phyloP scores from a whole-genome alignment of 2,329 filamentous ascomycete genomes.

The Fusarium redolens region DNA sequence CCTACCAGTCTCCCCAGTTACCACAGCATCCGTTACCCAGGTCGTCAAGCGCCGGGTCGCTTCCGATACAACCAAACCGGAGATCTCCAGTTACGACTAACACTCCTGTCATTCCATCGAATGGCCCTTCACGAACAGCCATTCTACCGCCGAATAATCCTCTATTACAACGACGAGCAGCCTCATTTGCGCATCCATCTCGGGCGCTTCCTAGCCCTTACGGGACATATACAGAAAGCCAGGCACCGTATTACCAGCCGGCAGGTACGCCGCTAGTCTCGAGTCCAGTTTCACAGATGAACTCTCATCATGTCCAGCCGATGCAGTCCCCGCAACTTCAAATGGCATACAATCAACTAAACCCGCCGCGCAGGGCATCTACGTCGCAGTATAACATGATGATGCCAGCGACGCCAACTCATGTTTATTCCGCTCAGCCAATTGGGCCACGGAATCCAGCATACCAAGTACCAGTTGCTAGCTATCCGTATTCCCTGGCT shows the following conservation, averaged over 20 bases:
- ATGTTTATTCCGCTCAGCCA: conserved; percentile 1
- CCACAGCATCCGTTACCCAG: conserved; percentile 3
- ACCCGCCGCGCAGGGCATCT: conserved; percentile 6
- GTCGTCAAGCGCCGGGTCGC: conserved; percentile 11
- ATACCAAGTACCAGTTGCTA: conserved; percentile 8
- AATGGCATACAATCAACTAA: conserved; percentile 2
- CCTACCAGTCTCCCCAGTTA: conserved; percentile 18
- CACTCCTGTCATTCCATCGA: conserved; percentile 8
- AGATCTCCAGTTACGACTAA: conserved; percentile 12
- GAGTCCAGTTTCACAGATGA: conserved; percentile 2
- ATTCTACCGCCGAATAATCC: conserved; percentile 8
- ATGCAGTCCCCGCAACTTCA: conserved; percentile 21
- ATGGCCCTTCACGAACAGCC: conserved; percentile 3
- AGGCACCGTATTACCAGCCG: conserved; percentile 3
- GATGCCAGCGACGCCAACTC: not conserved
- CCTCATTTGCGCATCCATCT: conserved; percentile 24
- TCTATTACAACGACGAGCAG: conserved; percentile 22
- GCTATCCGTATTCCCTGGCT: not conserved
- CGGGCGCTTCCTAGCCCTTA: conserved; percentile 15
- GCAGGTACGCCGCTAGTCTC: conserved; percentile 4
- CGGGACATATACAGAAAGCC: not conserved
- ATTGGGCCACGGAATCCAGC: not conserved
- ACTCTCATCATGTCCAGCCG: conserved; percentile 2
- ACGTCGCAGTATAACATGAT: not conserved
- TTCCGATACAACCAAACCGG: not conserved